Evolutionary conservation across 208 protist species (phyloP).

Genomic region (Crithidia brevicula): DNA sequence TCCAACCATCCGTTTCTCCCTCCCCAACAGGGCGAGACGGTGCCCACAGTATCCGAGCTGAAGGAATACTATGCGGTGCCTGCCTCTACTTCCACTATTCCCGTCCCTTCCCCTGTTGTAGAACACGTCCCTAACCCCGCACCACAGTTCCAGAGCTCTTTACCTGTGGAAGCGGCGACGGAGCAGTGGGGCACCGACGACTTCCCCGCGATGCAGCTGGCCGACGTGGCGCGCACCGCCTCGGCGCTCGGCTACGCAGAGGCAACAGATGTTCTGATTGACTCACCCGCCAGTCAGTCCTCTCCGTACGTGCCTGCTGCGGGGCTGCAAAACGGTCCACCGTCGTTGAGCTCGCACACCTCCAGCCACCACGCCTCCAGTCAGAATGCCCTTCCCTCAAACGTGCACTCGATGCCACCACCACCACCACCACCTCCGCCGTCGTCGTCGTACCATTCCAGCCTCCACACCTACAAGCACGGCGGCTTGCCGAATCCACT

Average conservation of each 20-base stretch:
- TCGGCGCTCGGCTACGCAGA: slow-evolving; percentile 9
- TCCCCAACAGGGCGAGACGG: too few species aligned
- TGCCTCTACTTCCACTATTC: too few species aligned
- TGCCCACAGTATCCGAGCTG: too few species aligned
- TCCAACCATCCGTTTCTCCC: neutral
- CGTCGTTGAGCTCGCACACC: neutral
- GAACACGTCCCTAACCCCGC: too few species aligned
- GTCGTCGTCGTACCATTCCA: neutral
- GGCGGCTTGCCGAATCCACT: slow-evolving; percentile 6
- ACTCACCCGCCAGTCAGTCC: slow-evolving; percentile 2
- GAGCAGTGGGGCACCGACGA: neutral
- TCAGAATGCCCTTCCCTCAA: neutral
- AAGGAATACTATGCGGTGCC: too few species aligned
- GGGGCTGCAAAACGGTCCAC: neutral
- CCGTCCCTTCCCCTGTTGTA: too few species aligned
- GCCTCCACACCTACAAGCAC: neutral
- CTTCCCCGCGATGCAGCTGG: slow-evolving; percentile 9
- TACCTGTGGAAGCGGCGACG: neutral
- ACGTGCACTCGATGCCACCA: neutral
- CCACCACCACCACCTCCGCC: neutral
- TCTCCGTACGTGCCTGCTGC: neutral
- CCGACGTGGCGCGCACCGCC: neutral
- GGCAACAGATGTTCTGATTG: slow-evolving; percentile 11
- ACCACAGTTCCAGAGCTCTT: neutral
- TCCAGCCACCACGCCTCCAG: neutral